Evolutionary conservation across 495 filamentous ascomycete genomes (phyloP), one percentile per base, ranked within the genome.

Genomic region (Penicillium atrosanguineum): DNA sequence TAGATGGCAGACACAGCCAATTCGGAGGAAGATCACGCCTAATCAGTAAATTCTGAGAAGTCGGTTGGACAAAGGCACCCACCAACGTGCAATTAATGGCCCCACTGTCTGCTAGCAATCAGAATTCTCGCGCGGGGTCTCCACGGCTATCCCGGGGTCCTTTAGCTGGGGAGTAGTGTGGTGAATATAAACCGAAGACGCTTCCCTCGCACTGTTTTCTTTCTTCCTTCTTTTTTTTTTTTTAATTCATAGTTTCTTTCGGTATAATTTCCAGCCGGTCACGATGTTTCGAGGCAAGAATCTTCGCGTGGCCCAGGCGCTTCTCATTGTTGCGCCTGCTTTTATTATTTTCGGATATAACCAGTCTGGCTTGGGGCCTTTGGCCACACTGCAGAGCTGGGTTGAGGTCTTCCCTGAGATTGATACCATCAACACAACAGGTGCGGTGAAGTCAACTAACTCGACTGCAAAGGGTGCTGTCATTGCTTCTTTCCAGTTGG

Each of bases 401-500:
- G 61, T 64, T 4, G 29, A 67, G 18, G 43, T 53, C 21, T 72
- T 70, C 48, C 70, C 69, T 1, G 40, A 69, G 15, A 71, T 71
- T 28, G 67, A 71, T 26, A 69, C 69, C 18, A 46, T 67, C 55
- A 61, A 71, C 47, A 71, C 70, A 6, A 20, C 34, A 0, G 68
- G 68, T 11, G 60, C 51, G 4, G 14, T 48, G 11, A 56, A 56
- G 26, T n/a, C 56, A 12, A 51, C 60, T n/a, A 68, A 69, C 26
- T 68, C 69, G 6, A 71, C 70, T n/a, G 47, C 53, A 21, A 65
- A 70, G 52, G 76, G 75, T 20, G 70, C 68, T 25, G 70, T 78
- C 2, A 69, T 73, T 28, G 72, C 69, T 0, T 65, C 72, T 15
- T 74, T 74, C 49, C 68, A 74, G 50, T 48, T 79, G 16, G 76